Conservation (phyloP, 495 filamentous ascomycete genomes). For the Friedmanniomyces endolithicus region DNA sequence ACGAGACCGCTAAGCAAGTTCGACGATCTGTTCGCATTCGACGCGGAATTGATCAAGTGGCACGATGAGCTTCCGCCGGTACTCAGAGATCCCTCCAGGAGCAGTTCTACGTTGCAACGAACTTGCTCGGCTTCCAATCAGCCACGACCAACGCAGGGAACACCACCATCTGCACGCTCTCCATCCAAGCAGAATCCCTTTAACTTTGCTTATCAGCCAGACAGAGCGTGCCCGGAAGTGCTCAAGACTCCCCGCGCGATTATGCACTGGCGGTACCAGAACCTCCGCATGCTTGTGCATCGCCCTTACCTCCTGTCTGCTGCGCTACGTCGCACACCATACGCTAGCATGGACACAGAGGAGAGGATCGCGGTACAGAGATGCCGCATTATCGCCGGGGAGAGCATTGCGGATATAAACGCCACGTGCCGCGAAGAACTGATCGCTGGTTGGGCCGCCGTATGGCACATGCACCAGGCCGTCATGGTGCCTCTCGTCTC, state of each 20-base stretch:
- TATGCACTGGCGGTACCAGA: slow-evolving; percentile 74
- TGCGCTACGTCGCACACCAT: slow-evolving; percentile 52
- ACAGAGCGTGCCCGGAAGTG: slow-evolving; percentile 49
- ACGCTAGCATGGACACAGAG: slow-evolving; percentile 45
- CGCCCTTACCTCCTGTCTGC: slow-evolving; percentile 60
- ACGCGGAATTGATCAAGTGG: slow-evolving; percentile 35
- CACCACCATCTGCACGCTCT: neutral
- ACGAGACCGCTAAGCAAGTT: slow-evolving; percentile 51
- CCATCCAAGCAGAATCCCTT: slow-evolving; percentile 2
- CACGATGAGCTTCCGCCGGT: slow-evolving; percentile 54
- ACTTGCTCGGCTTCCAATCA: neutral
- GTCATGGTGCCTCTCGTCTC: slow-evolving; percentile 64
- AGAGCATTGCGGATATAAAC: slow-evolving; percentile 62
- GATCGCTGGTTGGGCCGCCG: slow-evolving; percentile 69
- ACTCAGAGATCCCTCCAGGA: slow-evolving; percentile 25
- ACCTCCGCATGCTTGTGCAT: slow-evolving; percentile 65
- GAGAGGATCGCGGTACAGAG: slow-evolving; percentile 57
- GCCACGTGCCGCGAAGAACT: slow-evolving; percentile 57
- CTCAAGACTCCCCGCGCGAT: slow-evolving; percentile 57
- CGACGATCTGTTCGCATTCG: slow-evolving; percentile 52
- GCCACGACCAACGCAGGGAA: neutral
- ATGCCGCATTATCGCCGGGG: slow-evolving; percentile 55
- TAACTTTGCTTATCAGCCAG: slow-evolving; percentile 11
- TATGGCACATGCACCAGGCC: slow-evolving; percentile 73
- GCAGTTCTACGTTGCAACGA: neutral